phyloP scores from a whole-genome alignment of 768 basidiomycete species.

The Auriscalpium vulgare region DNA sequence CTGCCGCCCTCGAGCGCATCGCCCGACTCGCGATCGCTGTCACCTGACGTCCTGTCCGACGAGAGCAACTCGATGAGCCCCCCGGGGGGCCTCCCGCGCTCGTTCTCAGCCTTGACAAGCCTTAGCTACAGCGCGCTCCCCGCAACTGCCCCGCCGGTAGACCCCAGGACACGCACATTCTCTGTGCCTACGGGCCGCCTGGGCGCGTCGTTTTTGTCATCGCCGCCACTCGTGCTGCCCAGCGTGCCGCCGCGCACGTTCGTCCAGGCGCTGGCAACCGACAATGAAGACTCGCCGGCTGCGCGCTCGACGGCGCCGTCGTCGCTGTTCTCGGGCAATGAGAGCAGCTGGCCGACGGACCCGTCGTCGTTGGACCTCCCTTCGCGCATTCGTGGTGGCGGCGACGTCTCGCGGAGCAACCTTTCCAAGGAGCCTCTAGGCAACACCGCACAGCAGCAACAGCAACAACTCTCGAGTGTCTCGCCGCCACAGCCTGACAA shows the following conservation, averaged over 20 bases:
- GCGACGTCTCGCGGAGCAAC: not conserved
- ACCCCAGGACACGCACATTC: not conserved
- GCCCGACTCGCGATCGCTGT: not conserved
- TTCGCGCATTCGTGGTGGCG: not conserved
- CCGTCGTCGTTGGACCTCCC: slow-evolving; percentile 12
- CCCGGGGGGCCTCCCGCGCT: not conserved
- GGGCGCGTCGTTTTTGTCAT: not conserved
- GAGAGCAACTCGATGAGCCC: too few species aligned
- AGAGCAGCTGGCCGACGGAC: slow-evolving; percentile 11
- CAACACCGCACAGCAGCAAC: not conserved
- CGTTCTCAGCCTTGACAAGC: too few species aligned
- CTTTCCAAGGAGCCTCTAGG: not conserved
- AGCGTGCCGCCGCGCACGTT: not conserved
- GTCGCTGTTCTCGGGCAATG: slow-evolving; percentile 6
- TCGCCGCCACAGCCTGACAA: slow-evolving; percentile 6
- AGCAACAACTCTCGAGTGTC: not conserved
- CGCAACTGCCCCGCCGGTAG: not conserved
- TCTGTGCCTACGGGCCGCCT: not conserved
- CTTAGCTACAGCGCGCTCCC: too few species aligned
- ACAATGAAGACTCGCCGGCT: slow-evolving; percentile 4
- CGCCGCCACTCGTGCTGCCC: too few species aligned
- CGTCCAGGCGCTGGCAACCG: not conserved
- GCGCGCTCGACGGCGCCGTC: slow-evolving; percentile 9
- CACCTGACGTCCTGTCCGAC: not conserved
- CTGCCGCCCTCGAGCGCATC: not conserved